phyloP scores from a whole-genome alignment of 1,284 basidiomycete genomes.

The Trametes pubescens region DNA sequence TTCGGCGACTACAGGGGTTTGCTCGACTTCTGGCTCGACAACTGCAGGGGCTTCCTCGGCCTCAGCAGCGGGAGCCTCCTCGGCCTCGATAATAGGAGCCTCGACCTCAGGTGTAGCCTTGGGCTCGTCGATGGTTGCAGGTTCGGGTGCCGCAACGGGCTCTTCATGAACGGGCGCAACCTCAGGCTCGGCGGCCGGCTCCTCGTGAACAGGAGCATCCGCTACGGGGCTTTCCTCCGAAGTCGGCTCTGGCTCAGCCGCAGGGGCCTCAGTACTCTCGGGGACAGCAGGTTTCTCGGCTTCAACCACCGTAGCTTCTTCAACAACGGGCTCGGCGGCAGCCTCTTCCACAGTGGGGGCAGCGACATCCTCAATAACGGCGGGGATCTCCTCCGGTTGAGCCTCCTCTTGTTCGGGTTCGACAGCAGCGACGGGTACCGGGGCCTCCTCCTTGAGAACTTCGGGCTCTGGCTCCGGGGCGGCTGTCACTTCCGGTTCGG shows the following conservation, averaged over 20 bases:
- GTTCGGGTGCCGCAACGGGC: neutral
- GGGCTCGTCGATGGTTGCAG: neutral
- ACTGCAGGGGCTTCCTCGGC: neutral
- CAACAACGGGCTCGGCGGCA: slow-evolving; percentile 16
- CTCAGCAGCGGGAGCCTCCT: neutral
- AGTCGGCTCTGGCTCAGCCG: slow-evolving; percentile 6
- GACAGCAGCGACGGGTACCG: neutral
- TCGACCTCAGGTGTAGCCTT: neutral
- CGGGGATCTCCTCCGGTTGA: slow-evolving; percentile 1
- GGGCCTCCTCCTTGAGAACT: slow-evolving; percentile 5
- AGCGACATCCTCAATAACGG: slow-evolving; percentile 9
- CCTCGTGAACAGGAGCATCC: neutral
- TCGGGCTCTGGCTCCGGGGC: slow-evolving; percentile 6
- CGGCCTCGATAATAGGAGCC: neutral
- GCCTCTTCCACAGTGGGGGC: slow-evolving; percentile 12
- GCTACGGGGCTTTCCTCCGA: neutral
- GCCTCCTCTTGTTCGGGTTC: slow-evolving; percentile 13
- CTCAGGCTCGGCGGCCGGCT: neutral
- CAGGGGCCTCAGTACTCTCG: neutral
- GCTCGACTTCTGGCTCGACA: slow-evolving; percentile 1
- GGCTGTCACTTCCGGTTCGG: slow-evolving; percentile 7
- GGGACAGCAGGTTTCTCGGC: neutral
- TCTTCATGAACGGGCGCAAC: neutral
- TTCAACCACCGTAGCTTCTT: neutral
- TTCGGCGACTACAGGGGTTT: neutral